Base-by-base conservation (phyloP, 768 basidiomycete species). In the Lactifluus volemus region DNA sequence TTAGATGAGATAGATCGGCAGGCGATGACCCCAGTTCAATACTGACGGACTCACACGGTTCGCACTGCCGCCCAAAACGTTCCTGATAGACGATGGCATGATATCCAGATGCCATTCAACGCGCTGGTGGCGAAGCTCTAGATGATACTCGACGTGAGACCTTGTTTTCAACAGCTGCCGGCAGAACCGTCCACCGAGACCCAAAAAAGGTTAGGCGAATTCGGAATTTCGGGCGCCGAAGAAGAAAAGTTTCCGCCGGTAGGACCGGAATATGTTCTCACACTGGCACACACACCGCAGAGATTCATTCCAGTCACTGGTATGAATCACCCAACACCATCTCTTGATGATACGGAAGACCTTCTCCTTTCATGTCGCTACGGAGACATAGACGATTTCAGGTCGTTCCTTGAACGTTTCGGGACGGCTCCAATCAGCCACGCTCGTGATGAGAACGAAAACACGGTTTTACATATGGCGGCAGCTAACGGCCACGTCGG, bases 401-500 rank as follows among this genome's bases (percentile, higher is more conserved):
- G 84, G 49, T 74, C 75, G 3, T 95, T 89, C 64, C 74, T 89
- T 30, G 71, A 78, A 21, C 74, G 76, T 41, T 87, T 84, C 70
- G 85, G 88, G 10, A 59, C 73, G 1, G 74, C 74, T 5, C 59
- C 79, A 0, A 73, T 91, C 12, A 72, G 73, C 42, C 69, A 71
- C 41, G 73, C 84, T 12, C 80, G 77, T 45, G 94, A 96, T 74
- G 85, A 85, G 47, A 82, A 88, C 69, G 86, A 82, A 42, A 97
- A 93, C 75, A 84, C 81, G 2, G 74, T 85, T 44, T 74, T 97
- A 42, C 94, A 97, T 71, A 96, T 96, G 93, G 78, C 81, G 14
- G 84, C 83, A 59, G 94, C 81, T 1, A 98, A 98, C 73, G 94
- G 94, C 0, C 94, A 97, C 77, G 67, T 76, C 74, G 91, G 94